These are phyloP conservation scores for Herpotrichia juniperi DNA, from an alignment of 2,329 filamentous ascomycete species.

Conservation along the genomic window DNA sequence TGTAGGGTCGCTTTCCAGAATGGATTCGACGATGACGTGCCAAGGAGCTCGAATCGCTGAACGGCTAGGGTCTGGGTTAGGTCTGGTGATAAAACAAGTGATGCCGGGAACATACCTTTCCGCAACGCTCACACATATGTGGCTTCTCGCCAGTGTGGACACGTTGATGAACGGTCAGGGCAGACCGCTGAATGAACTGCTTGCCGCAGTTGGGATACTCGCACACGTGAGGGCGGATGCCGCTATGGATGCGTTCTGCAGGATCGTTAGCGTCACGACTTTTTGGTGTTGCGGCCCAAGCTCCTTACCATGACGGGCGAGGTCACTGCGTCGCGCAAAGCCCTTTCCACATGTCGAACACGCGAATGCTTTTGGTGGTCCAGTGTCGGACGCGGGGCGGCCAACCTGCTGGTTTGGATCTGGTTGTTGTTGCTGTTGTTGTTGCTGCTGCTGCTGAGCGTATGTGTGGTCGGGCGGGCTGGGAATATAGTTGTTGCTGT, in stretches of 20 bases:
- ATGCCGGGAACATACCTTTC: conserved; percentile 71
- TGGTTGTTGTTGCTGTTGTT: conserved; percentile 46
- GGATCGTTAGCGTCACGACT: conserved; percentile 35
- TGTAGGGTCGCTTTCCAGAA: conserved; percentile 93
- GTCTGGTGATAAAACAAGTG: conserved; percentile 3
- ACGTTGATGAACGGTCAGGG: conserved; percentile 91
- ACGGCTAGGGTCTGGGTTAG: conserved; percentile 67
- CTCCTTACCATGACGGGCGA: conserved; percentile 87
- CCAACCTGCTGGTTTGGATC: conserved; percentile 49
- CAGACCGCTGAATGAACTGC: conserved; percentile 95
- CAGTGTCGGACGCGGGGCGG: conserved; percentile 52
- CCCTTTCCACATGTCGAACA: conserved; percentile 90
- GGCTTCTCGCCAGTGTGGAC: conserved; percentile 98
- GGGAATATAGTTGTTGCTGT: conserved; percentile 62
- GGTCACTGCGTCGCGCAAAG: conserved; percentile 91
- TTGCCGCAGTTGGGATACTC: conserved; percentile 89
- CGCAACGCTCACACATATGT: conserved; percentile 95
- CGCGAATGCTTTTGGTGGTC: conserved; percentile 77
- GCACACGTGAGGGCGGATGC: conserved; percentile 88
- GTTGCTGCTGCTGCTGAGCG: conserved; percentile 45
- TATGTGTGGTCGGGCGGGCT: conserved; percentile 56
- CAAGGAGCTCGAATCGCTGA: conserved; percentile 93
- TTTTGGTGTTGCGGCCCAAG: conserved; percentile 37
- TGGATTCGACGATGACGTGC: conserved; percentile 94
- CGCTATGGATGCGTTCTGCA: conserved; percentile 92